phyloP scores from a whole-genome alignment of 768 basidiomycete genomes.

The Postia placenta region DNA sequence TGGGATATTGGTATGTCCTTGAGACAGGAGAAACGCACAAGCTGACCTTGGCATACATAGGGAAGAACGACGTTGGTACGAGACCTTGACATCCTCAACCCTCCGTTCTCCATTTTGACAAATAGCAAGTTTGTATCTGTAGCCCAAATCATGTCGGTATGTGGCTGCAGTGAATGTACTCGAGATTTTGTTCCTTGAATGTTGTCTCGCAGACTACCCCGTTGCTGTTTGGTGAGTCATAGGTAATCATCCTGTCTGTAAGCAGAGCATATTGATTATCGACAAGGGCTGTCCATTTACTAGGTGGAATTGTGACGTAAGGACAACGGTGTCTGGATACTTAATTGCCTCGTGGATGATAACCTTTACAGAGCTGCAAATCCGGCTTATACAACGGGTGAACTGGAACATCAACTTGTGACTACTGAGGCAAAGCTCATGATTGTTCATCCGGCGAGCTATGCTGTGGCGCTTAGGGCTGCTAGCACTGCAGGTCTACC shows the following conservation, averaged over 20 bases:
- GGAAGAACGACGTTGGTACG: slow-evolving; percentile 35
- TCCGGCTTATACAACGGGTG: slow-evolving; percentile 22
- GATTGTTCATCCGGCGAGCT: slow-evolving; percentile 16
- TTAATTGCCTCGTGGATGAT: neutral
- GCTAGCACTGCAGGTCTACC: slow-evolving; percentile 14
- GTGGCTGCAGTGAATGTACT: neutral
- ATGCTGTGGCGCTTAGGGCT: slow-evolving; percentile 15
- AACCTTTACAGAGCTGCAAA: slow-evolving; percentile 20
- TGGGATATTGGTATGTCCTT: slow-evolving; percentile 28
- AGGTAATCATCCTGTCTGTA: neutral
- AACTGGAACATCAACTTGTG: slow-evolving; percentile 22
- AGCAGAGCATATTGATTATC: neutral
- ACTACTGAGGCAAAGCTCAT: slow-evolving; percentile 16
- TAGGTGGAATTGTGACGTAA: slow-evolving; percentile 53
- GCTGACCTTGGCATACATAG: slow-evolving; percentile 14
- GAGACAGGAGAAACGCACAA: neutral
- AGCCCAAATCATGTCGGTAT: slow-evolving; percentile 24
- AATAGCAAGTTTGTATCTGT: slow-evolving; percentile 15
- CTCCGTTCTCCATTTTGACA: too few relatives aligned
- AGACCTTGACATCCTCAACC: neutral
- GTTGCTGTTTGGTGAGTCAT: slow-evolving; percentile 9
- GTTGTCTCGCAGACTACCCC: slow-evolving; percentile 7
- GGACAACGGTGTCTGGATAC: slow-evolving; percentile 13
- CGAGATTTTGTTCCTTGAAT: neutral
- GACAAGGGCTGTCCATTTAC: slow-evolving; percentile 44